Percentiles rank a stretch among this genome's conserved stretches.
phyloP scores from a whole-genome alignment of 1,284 basidiomycete species.

The Ustilago hordei region DNA sequence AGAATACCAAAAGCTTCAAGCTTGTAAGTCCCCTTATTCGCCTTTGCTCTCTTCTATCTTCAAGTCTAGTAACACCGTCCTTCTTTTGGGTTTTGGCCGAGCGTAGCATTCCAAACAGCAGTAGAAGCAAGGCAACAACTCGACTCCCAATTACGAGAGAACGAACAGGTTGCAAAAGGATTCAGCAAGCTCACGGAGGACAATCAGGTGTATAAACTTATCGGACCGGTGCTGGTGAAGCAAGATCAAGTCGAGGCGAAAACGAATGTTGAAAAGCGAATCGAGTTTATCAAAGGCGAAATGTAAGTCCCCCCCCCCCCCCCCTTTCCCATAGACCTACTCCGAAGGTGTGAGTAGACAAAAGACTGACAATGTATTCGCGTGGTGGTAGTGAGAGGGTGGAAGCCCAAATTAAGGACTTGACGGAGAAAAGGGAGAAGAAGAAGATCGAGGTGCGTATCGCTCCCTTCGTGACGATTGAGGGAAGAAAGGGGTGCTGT shows the following conservation, averaged over 20 bases:
- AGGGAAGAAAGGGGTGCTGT: background rate
- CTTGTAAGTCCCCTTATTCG: constrained; percentile 20
- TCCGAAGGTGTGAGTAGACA: background rate
- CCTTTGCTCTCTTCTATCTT: background rate
- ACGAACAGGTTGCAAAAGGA: constrained; percentile 93
- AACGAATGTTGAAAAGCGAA: constrained; percentile 86
- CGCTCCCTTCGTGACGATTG: background rate
- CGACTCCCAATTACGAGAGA: constrained; percentile 84
- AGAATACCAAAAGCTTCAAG: constrained; percentile 56
- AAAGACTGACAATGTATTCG: background rate
- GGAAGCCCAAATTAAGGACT: constrained; percentile 54
- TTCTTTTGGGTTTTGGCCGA: background rate
- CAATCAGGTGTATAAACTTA: constrained; percentile 89
- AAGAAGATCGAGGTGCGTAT: constrained; percentile 55
- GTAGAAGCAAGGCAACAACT: constrained; percentile 64
- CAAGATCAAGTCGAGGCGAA: constrained; percentile 91
- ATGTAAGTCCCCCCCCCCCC: constrained; percentile 77
- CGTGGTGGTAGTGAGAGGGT: constrained; percentile 44
- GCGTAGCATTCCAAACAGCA: constrained; percentile 49
- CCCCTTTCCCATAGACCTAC: background rate
- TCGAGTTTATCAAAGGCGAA: constrained; percentile 89
- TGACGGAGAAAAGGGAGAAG: constrained; percentile 54
- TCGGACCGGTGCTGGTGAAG: constrained; percentile 89
- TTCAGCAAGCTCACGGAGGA: constrained; percentile 80
- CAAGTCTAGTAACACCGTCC: background rate